Percentiles rank a stretch among this genome's conserved stretches.
These are phyloP conservation scores for Paracorniculantispora psalliotae DNA, from an alignment of 2,329 filamentous ascomycete genomes.

Conservation along the genomic window DNA sequence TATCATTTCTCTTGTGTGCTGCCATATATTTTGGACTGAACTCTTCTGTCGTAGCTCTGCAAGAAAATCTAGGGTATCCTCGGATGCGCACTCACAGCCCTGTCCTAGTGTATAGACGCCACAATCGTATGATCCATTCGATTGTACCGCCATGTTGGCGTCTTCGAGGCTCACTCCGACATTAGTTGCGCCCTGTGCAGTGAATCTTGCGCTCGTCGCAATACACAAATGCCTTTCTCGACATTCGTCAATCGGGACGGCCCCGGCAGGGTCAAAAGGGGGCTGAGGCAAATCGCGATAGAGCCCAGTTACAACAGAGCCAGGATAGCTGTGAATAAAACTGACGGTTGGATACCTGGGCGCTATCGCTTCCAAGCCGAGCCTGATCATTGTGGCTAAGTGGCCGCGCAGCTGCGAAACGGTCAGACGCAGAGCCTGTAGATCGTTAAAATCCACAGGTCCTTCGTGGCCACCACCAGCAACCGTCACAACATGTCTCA, in stretches of 20 bases:
- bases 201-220: neutral
- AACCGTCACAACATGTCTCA: neutral
- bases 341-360: neutral
- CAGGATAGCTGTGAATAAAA: neutral
- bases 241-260: neutral
- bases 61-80: neutral
- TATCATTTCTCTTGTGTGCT: neutral
- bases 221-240: neutral
- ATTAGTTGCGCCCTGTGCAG: neutral
- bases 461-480: neutral
- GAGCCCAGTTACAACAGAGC: neutral
- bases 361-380: neutral
- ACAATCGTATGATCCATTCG: neutral
- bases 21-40: neutral
- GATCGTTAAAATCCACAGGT: neutral
- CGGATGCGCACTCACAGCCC: neutral
- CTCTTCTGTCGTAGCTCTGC: neutral
- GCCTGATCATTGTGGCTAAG: neutral
- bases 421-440: neutral
- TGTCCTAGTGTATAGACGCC: neutral
- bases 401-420: neutral
- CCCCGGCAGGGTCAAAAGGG: neutral
- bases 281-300: neutral
- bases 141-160: neutral
- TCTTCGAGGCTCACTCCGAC: neutral